phyloP scores from a whole-genome alignment of 2,329 filamentous ascomycete genomes.

The Fusarium avenaceum region DNA sequence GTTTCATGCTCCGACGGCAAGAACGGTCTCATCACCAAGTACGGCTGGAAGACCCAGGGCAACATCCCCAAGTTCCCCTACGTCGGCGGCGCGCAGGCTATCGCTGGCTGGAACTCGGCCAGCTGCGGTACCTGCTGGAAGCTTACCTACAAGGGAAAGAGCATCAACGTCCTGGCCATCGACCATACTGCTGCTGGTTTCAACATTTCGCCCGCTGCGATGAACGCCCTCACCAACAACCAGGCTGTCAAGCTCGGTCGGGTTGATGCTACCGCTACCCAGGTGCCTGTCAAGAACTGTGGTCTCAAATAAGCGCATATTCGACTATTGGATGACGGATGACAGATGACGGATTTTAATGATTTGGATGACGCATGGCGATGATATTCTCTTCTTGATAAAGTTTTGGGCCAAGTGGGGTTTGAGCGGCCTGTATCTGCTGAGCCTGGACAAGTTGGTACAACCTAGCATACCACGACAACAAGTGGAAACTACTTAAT shows the following conservation, averaged over 20 bases:
- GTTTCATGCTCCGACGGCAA: slow-evolving; percentile 76
- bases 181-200: slow-evolving; percentile 64
- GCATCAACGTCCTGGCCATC: slow-evolving; percentile 68
- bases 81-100: slow-evolving; percentile 66
- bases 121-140: slow-evolving; percentile 72
- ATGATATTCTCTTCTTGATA: background rate
- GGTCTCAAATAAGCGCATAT: slow-evolving; percentile 8
- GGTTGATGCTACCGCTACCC: slow-evolving; percentile 62
- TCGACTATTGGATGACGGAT: no score
- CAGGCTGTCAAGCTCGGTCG: slow-evolving; percentile 65
- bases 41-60: slow-evolving; percentile 69
- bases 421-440: background rate
- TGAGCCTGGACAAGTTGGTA: background rate
- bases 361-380: background rate
- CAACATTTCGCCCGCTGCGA: slow-evolving; percentile 67
- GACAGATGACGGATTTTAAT: background rate
- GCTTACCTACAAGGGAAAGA: slow-evolving; percentile 64
- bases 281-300: slow-evolving; percentile 62
- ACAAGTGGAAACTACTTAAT: background rate
- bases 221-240: slow-evolving; percentile 68
- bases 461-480: background rate
- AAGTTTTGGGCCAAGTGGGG: background rate
- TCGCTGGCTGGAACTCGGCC: slow-evolving; percentile 68
- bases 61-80: slow-evolving; percentile 65
- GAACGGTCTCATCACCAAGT: slow-evolving; percentile 74